Percentiles rank a stretch among this genome's conserved stretches.
Conservation (phyloP, 176 grass and related monocot species). For the Areca catechu region DNA sequence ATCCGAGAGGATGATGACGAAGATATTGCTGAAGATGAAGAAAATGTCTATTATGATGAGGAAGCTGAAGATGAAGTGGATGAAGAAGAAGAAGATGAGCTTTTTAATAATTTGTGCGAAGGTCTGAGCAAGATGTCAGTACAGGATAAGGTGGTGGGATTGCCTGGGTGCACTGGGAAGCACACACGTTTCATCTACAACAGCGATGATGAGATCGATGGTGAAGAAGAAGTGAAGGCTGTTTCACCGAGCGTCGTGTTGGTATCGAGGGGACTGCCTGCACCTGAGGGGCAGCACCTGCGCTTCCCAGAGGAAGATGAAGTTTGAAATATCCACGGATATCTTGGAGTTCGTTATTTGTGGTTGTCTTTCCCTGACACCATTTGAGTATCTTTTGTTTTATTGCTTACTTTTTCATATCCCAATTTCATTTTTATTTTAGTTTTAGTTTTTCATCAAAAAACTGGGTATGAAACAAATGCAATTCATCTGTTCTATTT, state of each 20-base stretch:
- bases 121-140: slow-evolving; percentile 51
- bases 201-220: slow-evolving; percentile 64
- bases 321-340: neutral
- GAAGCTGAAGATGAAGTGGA: slow-evolving; percentile 1
- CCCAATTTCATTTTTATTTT: too few species aligned
- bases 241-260: slow-evolving; percentile 8
- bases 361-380: too few species aligned
- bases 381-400: too few species aligned
- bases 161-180: slow-evolving; percentile 46
- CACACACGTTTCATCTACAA: slow-evolving; percentile 76
- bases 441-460: too few species aligned
- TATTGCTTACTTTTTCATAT: too few species aligned
- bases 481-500: too few species aligned
- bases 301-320: slow-evolving; percentile 61
- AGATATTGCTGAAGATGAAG: slow-evolving; percentile 9
- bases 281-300: slow-evolving; percentile 65
- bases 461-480: too few species aligned
- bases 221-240: slow-evolving; percentile 27
- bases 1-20: slow-evolving; percentile 31
- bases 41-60: neutral
- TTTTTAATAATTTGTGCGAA: slow-evolving; percentile 51
- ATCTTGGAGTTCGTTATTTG: too few species aligned
- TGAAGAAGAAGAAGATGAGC: slow-evolving; percentile 19
- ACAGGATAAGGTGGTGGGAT: slow-evolving; percentile 13
- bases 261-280: slow-evolving; percentile 40